Base-by-base conservation (phyloP, 2,329 filamentous ascomycete genomes). In the Paecilomyces variotii region DNA sequence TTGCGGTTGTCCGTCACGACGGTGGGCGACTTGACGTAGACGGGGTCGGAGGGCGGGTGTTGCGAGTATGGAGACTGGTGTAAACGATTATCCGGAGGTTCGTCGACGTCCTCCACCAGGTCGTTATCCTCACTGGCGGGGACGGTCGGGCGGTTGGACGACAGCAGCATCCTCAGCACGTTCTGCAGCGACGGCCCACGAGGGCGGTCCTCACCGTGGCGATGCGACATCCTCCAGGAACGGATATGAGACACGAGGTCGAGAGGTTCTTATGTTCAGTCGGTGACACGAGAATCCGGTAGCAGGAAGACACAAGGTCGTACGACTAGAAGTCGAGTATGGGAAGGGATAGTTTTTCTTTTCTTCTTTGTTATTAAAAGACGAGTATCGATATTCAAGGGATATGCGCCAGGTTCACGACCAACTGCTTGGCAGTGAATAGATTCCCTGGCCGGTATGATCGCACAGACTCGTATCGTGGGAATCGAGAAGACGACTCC, bases 101-200 rank as follows among this genome's bases (percentile, higher is more conserved):
- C 93, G 74, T 97, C 93, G 55, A 87, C 82, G 68, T 97, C 93
- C 63, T 88, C 84, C 59, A 81, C 77, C 65, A 86, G 73, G 58
- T 96, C 91, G 60, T 86, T 84, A 56, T 85, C 83, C 51, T 73
- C 74, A 54, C 69, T 68, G 34, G 66, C 59, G 11, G 68, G 69
- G 62, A 70, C 70, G 53, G 68, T 72, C 57, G 75, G 71, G 57
- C 74, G 68, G 54, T 74, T 75, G 51, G 76, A 72, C 30, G 76
- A 69, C 57, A 74, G 70, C 45, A 79, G 69, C 74, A 80, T 78
- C 66, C 75, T 78, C 60, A 77, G 64, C 14, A 77, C 64, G 58
- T 72, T 74, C 56, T 76, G 73, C 61, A 78, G 66, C 49, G 69
- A 70, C 26, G 71, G 68, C 54, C 56, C 27, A 39, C 56, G 50